A percentile compares a stretch with the other conserved stretches of the same genome.
phyloP scores from a whole-genome alignment of 306 rosid genomes.

The Cercis canadensis region DNA sequence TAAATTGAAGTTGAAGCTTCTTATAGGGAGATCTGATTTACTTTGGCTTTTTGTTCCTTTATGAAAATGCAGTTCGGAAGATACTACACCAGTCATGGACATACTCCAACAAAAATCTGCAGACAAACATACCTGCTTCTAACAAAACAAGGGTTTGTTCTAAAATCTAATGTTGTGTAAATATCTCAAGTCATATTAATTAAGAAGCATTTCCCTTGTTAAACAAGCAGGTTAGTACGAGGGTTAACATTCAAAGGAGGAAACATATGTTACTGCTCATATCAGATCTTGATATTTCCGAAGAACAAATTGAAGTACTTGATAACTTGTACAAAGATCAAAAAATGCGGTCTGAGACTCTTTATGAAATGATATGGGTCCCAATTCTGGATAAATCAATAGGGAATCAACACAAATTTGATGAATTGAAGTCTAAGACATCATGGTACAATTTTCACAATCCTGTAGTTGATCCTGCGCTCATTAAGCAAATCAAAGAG shows the following conservation, averaged over 20 bases:
- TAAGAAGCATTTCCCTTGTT: too few relatives aligned
- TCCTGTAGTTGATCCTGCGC: conserved; percentile 47
- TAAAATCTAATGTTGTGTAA: background rate
- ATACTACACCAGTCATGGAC: too few relatives aligned
- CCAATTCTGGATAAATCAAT: conserved; percentile 40
- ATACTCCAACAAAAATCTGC: conserved; percentile 35
- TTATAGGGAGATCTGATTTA: conserved; percentile 29
- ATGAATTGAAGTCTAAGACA: conserved; percentile 42
- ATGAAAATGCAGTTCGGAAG: too few relatives aligned
- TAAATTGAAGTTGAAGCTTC: conserved; percentile 44
- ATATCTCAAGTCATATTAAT: background rate
- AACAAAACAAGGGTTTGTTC: conserved; percentile 34
- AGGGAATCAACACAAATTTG: conserved; percentile 26
- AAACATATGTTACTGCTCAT: conserved; percentile 56
- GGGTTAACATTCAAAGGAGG: conserved; percentile 47
- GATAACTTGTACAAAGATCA: conserved; percentile 22
- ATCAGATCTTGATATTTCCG: conserved; percentile 49
- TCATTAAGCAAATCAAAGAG: conserved; percentile 51
- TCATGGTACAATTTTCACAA: conserved; percentile 47
- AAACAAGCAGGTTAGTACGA: conserved; percentile 41
- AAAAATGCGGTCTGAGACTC: conserved; percentile 13
- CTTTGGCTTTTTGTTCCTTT: conserved; percentile 33
- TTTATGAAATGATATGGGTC: conserved; percentile 56
- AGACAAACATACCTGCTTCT: conserved; percentile 44
- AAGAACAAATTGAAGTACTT: conserved; percentile 46